These are phyloP conservation scores for Monascus ruber DNA, from an alignment of 2,329 filamentous ascomycete species.

Conservation along the genomic window DNA sequence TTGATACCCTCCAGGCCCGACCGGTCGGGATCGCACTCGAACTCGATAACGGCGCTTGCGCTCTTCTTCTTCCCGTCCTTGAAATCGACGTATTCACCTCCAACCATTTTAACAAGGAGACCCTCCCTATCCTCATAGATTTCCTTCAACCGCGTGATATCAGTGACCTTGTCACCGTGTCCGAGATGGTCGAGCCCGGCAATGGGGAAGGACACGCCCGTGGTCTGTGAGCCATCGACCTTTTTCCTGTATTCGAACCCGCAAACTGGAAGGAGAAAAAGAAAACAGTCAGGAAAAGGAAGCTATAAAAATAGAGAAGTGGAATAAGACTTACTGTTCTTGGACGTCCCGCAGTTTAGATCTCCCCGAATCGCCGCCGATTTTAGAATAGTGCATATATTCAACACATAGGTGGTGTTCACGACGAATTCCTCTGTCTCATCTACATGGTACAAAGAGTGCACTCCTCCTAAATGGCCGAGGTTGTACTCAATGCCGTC, in stretches of 20 bases:
- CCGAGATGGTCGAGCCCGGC: slow-evolving; percentile 56
- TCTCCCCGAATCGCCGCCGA: slow-evolving; percentile 13
- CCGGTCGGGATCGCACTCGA: slow-evolving; percentile 63
- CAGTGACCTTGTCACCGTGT: slow-evolving; percentile 43
- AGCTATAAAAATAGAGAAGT: background rate
- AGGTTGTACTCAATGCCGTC: slow-evolving; percentile 30
- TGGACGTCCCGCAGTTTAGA: slow-evolving; percentile 21
- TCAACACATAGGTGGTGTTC: slow-evolving; percentile 27
- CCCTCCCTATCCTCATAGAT: slow-evolving; percentile 60
- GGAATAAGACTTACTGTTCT: slow-evolving; percentile 19
- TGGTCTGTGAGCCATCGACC: slow-evolving; percentile 37
- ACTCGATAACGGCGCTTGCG: slow-evolving; percentile 60
- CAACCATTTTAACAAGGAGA: slow-evolving; percentile 55
- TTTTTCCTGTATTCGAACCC: slow-evolving; percentile 51
- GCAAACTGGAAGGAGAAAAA: slow-evolving; percentile 48
- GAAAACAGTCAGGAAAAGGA: background rate
- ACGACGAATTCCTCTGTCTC: slow-evolving; percentile 14
- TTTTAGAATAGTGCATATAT: slow-evolving; percentile 23
- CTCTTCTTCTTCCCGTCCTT: slow-evolving; percentile 39
- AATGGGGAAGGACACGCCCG: slow-evolving; percentile 56
- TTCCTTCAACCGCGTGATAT: slow-evolving; percentile 54
- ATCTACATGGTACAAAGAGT: slow-evolving; percentile 22
- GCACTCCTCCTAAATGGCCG: slow-evolving; percentile 26
- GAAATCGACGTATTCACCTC: slow-evolving; percentile 43
- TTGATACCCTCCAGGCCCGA: slow-evolving; percentile 55